phyloP scores from a whole-genome alignment of 2,329 filamentous ascomycete genomes.

The Juglanconis sp. region DNA sequence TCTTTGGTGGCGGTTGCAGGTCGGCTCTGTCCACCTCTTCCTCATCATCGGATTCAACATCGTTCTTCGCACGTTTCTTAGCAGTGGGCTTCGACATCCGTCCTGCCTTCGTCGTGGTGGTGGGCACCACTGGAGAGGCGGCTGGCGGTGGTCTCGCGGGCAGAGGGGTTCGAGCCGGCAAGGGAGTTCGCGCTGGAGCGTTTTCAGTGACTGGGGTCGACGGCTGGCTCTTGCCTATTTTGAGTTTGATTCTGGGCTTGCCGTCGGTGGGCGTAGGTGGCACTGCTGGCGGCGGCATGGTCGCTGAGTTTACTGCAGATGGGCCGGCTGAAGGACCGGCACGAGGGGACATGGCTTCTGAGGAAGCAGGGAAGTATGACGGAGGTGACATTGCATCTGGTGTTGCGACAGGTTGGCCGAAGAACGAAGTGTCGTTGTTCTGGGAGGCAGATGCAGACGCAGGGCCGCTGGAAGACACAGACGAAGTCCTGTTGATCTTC shows the following conservation, averaged over 20 bases:
- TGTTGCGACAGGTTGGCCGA: slow-evolving; percentile 8
- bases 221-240: slow-evolving; percentile 22
- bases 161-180: slow-evolving; percentile 24
- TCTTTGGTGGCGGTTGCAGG: slow-evolving; percentile 26
- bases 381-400: slow-evolving; percentile 14
- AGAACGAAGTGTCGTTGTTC: background rate
- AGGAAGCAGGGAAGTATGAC: background rate
- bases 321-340: background rate
- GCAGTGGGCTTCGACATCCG: slow-evolving; percentile 57
- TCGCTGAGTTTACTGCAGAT: slow-evolving; percentile 1
- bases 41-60: slow-evolving; percentile 48
- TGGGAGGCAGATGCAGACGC: slow-evolving; percentile 5
- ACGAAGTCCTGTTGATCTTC: slow-evolving; percentile 15
- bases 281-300: slow-evolving; percentile 16
- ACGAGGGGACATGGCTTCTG: slow-evolving; percentile 1
- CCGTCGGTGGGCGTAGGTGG: slow-evolving; percentile 17
- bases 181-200: slow-evolving; percentile 13
- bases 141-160: slow-evolving; percentile 30
- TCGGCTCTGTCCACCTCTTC: slow-evolving; percentile 12
- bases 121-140: slow-evolving; percentile 21
- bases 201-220: slow-evolving; percentile 25
- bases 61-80: slow-evolving; percentile 60
- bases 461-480: slow-evolving; percentile 14
- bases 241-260: slow-evolving; percentile 26
- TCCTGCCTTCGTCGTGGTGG: slow-evolving; percentile 56